These are phyloP conservation scores for Ceratocystis papillata DNA, from an alignment of 2,329 filamentous ascomycete species.

Conservation along the genomic window DNA sequence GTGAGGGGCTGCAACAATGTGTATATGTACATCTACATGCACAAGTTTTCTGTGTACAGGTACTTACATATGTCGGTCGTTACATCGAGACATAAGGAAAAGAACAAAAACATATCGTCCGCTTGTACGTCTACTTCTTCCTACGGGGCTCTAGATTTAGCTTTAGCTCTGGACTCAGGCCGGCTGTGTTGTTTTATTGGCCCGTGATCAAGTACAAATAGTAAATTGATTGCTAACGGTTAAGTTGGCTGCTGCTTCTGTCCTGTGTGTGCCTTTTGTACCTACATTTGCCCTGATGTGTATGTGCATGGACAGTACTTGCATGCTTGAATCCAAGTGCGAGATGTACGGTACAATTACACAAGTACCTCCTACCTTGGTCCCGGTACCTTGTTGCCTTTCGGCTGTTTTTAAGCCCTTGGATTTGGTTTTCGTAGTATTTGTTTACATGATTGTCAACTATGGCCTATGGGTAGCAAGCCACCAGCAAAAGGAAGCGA, in stretches of 20 bases:
- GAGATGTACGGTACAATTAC: no score
- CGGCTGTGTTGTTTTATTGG: neutral
- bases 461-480: no score
- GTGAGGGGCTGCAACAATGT: neutral
- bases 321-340: neutral
- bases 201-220: neutral
- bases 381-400: no score
- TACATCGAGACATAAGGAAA: neutral
- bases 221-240: no score
- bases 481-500: no score
- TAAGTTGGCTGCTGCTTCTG: neutral
- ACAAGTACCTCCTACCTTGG: no score
- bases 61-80: neutral
- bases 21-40: no score
- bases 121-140: neutral
- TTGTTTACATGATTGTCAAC: no score
- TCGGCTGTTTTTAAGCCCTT: no score
- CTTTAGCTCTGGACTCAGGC: neutral
- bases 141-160: neutral
- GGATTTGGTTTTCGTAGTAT: no score
- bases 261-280: neutral
- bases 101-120: neutral
- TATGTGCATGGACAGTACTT: neutral
- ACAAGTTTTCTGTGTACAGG: neutral
- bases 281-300: neutral